Evolutionary conservation across 345 rosid genomes (phyloP).

Genomic region (Hibiscus syriacus): DNA sequence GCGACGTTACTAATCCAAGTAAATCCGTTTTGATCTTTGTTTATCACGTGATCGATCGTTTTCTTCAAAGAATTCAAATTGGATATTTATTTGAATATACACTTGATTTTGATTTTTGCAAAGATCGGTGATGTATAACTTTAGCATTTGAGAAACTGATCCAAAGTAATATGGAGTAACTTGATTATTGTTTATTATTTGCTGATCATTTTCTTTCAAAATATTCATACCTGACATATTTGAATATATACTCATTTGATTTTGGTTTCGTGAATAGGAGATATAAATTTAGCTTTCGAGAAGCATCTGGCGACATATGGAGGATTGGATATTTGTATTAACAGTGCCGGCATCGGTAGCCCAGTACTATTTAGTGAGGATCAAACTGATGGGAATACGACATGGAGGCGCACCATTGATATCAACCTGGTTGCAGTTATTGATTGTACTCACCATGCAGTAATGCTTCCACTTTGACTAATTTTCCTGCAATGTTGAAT

Average conservation of each 20-base stretch:
- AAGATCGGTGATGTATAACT: background rate
- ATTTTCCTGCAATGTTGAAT: background rate
- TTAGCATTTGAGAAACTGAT: background rate
- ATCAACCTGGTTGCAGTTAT: conserved; percentile 65
- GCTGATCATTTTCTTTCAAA: background rate
- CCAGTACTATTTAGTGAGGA: conserved; percentile 40
- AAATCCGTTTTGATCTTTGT: conserved; percentile 11
- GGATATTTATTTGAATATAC: too few species aligned
- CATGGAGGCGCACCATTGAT: conserved; percentile 65
- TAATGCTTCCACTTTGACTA: conserved; percentile 17
- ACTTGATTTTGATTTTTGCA: background rate
- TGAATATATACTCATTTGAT: too few species aligned
- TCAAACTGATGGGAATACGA: conserved; percentile 52
- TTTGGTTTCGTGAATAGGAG: conserved; percentile 34
- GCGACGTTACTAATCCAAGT: conserved; percentile 69
- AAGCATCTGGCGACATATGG: conserved; percentile 77
- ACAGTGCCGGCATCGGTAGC: conserved; percentile 56
- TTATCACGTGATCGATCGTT: background rate
- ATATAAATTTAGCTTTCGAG: conserved; percentile 57
- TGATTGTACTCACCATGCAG: conserved; percentile 79
- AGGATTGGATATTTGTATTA: conserved; percentile 80
- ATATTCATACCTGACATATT: background rate
- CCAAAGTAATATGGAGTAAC: too few species aligned
- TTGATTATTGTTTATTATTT: background rate
- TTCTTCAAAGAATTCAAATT: background rate